A percentile compares a stretch with the other conserved stretches of the same genome.
Evolutionary conservation across 768 basidiomycete species (phyloP).

Genomic region (Trametes gibbosa): DNA sequence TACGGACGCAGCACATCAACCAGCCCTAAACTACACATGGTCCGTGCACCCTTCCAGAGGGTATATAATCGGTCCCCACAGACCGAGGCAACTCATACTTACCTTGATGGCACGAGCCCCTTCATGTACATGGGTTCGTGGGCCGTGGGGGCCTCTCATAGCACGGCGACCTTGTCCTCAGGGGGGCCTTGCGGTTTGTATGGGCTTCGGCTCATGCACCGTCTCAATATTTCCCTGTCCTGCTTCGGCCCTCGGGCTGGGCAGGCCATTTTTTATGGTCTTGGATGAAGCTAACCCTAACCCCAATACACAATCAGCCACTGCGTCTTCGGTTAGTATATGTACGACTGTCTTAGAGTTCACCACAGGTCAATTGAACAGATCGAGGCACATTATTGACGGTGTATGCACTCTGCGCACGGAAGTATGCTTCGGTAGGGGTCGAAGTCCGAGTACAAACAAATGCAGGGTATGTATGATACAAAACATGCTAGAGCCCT

Average conservation of each 20-base stretch:
- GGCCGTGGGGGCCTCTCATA: slow-evolving; percentile 12
- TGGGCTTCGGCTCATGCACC: slow-evolving; percentile 39
- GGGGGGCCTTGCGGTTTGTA: slow-evolving; percentile 43
- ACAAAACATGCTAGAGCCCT: slow-evolving; percentile 2
- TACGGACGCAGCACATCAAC: not conserved
- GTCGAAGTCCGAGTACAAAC: slow-evolving; percentile 6
- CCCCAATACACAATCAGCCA: not conserved
- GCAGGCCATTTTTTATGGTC: slow-evolving; percentile 20
- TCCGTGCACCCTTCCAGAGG: slow-evolving; percentile 12
- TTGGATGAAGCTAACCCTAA: slow-evolving; percentile 18
- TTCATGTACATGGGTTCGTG: not conserved
- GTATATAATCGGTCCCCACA: slow-evolving; percentile 2
- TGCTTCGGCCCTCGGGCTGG: slow-evolving; percentile 28
- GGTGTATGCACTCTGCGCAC: too few relatives aligned
- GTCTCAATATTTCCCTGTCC: slow-evolving; percentile 30
- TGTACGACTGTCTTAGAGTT: too few relatives aligned
- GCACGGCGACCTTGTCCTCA: slow-evolving; percentile 54
- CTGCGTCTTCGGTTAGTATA: too few relatives aligned
- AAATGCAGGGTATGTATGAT: slow-evolving; percentile 11
- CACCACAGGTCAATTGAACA: too few relatives aligned
- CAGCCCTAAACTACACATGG: slow-evolving; percentile 10
- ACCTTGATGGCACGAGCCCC: slow-evolving; percentile 1
- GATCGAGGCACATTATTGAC: too few relatives aligned
- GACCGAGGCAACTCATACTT: slow-evolving; percentile 1
- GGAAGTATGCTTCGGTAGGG: too few relatives aligned